Percentiles rank a stretch among this genome's conserved stretches.
Conservation (phyloP, 2,329 filamentous ascomycete species). For the Paraphoma sp. region DNA sequence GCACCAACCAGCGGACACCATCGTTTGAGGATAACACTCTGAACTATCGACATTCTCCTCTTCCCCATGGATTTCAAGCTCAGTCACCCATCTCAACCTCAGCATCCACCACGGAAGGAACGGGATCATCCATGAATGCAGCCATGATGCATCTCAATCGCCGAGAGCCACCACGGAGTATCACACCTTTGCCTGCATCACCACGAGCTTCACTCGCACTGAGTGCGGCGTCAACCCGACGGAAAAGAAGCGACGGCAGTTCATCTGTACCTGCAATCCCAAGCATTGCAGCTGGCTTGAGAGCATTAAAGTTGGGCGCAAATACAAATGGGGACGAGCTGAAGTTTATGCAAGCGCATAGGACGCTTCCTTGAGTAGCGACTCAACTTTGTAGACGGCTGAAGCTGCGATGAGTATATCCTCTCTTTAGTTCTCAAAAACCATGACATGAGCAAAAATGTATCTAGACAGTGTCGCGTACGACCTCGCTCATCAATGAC, state of each 20-base stretch:
- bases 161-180: constrained; percentile 12
- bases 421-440: too few relatives aligned
- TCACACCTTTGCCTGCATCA: constrained; percentile 21
- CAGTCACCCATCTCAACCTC: background rate
- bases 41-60: constrained; percentile 5
- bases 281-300: constrained; percentile 6
- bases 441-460: too few relatives aligned
- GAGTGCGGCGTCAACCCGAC: constrained; percentile 5
- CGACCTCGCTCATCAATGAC: too few relatives aligned
- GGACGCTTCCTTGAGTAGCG: too few relatives aligned
- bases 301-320: constrained; percentile 7
- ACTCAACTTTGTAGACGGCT: too few relatives aligned
- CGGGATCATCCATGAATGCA: constrained; percentile 10
- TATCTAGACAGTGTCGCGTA: too few relatives aligned
- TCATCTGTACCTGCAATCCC: constrained; percentile 6
- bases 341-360: constrained; percentile 12
- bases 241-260: constrained; percentile 12
- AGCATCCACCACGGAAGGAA: background rate
- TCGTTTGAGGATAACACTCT: constrained; percentile 6
- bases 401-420: too few relatives aligned
- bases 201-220: constrained; percentile 22
- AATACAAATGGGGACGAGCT: constrained; percentile 12
- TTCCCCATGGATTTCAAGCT: background rate
- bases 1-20: constrained; percentile 5
- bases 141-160: constrained; percentile 17